Base-by-base conservation (phyloP, 164 flowering plant genomes). In the Vitis riparia region DNA sequence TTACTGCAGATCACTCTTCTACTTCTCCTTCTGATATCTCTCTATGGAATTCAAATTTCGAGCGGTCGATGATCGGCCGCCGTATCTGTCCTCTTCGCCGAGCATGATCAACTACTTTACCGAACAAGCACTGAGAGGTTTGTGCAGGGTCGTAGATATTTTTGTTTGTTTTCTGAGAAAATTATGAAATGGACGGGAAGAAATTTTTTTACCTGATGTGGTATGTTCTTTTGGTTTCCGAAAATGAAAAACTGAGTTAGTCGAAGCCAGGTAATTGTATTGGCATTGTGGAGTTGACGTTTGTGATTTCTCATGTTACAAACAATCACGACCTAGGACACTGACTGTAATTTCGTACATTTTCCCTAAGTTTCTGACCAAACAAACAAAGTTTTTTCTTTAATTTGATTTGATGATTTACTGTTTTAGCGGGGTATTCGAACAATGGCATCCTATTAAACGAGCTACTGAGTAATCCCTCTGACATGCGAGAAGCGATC, bases 11-110 rank as follows among this genome's bases (percentile, higher is more conserved):
- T 55, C 47, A 14, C 27, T 8, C 10, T 30, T 19, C 63, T 44
- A 16, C 48, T 56, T 23, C 68, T 29, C 56, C 48, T 59, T 56
- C 30, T 48, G n/a, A 8, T 57, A 4, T 70, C 29, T 16, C 47
- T 37, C 29, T 5, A 76, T 76, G 79, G 75, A 76, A 16, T 76
- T 71, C 62, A 71, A 47, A 51, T 76, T 50, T 51, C 68, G 78
- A 67, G 75, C 75, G 2, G 50, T 37, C 3, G 75, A 71, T 19
- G 57, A 71, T 13, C 29, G 66, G 48, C 65, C 75, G 17, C 60
- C 60, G 53, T 11, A 11, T 52, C 30, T 9, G 11, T 47, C 69
- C 3, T 52, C 64, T 23, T 12, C 73, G 4, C n/a, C 67, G 8
- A 16, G 23, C 17, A 2, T 37, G 44, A 37, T 48, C 71, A 17